Evolutionary conservation across 2,329 filamentous ascomycete genomes (phyloP), one percentile per base, ranked within the genome.

Genomic region (Fusarium buharicum): DNA sequence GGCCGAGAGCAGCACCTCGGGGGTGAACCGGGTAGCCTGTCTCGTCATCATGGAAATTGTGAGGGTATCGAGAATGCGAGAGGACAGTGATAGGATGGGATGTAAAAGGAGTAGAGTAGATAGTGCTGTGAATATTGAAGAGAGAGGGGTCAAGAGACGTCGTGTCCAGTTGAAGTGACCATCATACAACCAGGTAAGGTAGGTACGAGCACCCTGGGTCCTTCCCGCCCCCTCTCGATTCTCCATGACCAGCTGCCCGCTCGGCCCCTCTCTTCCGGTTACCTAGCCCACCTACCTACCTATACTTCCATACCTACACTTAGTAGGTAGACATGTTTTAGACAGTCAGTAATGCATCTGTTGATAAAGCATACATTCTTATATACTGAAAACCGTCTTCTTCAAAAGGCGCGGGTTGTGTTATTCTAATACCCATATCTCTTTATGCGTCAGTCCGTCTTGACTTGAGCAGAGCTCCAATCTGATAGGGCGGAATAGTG

Each of bases 1-100:
- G 14, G 90, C 90, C 64, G 88, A 88, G 70, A 95, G 84, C 55
- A 95, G 82, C 66, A 91, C 89, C 80, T 92, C 85, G 5, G 90
- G 90, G 10, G 89, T 92, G 77, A 93, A 91, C 67, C 88, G 89
- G 67, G 82, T 81, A 10, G 88, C 88, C 65, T 83, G 82, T 72
- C 91, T 83, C 8, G 89, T 91, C 90, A 93, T 93, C 64, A 71
- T 74, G 38, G 64, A 66, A 39, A 46, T 45, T 31, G 30, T 49
- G 34, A 39, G 20, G 24, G 45, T 44, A 31, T 27, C 20, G 36
- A 46, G 37, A 22, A 45, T 44, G 16, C 33, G 37, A 24, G 24
- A 47, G 22, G 22, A 28, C 18, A 41, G 16, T 17, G 22, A 43
- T 8, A 20, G 47, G 9, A 36, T 10, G 28, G 6, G 20, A 50